phyloP scores from a whole-genome alignment of 2,329 filamentous ascomycete species.

The Ascochyta lentis region DNA sequence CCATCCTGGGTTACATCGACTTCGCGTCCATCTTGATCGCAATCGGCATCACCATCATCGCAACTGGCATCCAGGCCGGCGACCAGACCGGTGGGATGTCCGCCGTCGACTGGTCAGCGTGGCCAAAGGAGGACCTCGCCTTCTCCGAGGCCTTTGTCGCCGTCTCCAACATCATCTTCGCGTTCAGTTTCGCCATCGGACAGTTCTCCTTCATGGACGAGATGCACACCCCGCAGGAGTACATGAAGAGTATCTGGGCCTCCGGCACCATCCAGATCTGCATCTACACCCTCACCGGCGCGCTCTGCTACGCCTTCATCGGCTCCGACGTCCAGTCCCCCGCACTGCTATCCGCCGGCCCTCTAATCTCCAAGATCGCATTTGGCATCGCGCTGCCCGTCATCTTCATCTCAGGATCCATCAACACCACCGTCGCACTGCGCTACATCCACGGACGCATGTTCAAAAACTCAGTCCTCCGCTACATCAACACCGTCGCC shows the following conservation, averaged over 20 bases:
- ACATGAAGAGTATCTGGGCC: constrained; percentile 23
- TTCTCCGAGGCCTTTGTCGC: constrained; percentile 23
- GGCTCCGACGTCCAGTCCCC: constrained; percentile 13
- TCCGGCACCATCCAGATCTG: constrained; percentile 20
- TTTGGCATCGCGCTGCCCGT: constrained; percentile 20
- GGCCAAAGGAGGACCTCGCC: constrained; percentile 17
- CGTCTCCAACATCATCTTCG: constrained; percentile 23
- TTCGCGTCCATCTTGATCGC: constrained; percentile 23
- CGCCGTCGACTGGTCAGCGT: constrained; percentile 22
- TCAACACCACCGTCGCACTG: constrained; percentile 24
- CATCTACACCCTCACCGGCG: constrained; percentile 23
- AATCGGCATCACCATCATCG: constrained; percentile 23
- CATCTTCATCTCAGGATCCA: constrained; percentile 22
- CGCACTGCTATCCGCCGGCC: constrained; percentile 16
- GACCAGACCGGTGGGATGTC: constrained; percentile 14
- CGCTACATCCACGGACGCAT: constrained; percentile 25
- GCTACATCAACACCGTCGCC: constrained; percentile 21
- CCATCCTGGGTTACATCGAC: constrained; percentile 22
- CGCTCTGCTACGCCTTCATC: constrained; percentile 23
- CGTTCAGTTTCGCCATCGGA: constrained; percentile 22
- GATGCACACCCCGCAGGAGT: constrained; percentile 19
- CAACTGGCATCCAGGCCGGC: constrained; percentile 18
- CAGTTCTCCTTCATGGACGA: constrained; percentile 24
- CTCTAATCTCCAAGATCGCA: constrained; percentile 17
- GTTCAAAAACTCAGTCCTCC: constrained; percentile 22